phyloP scores from a whole-genome alignment of 2,329 filamentous ascomycete genomes.

The Ophiocordyceps unilateralis region DNA sequence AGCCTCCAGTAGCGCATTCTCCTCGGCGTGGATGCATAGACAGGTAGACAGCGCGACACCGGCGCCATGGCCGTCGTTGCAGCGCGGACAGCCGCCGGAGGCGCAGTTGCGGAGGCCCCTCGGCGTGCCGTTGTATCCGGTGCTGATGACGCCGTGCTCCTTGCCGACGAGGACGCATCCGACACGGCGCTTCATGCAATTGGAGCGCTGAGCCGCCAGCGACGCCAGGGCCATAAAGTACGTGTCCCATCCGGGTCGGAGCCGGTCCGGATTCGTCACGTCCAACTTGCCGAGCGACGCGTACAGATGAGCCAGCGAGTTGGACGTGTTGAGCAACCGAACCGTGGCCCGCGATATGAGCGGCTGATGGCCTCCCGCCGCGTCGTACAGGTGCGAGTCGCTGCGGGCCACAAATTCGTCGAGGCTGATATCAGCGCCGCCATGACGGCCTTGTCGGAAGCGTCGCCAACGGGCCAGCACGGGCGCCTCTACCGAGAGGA shows the following conservation, averaged over 20 bases:
- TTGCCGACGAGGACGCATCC: slow-evolving; percentile 77
- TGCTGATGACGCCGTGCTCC: slow-evolving; percentile 75
- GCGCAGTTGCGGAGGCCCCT: slow-evolving; percentile 77
- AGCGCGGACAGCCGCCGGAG: slow-evolving; percentile 77
- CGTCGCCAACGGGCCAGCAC: slow-evolving; percentile 70
- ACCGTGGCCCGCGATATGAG: slow-evolving; percentile 70
- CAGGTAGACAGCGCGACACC: slow-evolving; percentile 72
- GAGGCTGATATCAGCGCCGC: slow-evolving; percentile 23
- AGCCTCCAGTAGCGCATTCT: slow-evolving; percentile 90
- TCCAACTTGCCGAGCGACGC: slow-evolving; percentile 56
- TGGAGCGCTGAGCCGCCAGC: slow-evolving; percentile 74
- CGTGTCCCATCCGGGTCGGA: slow-evolving; percentile 84
- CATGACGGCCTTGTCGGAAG: slow-evolving; percentile 31
- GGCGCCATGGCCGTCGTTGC: slow-evolving; percentile 55
- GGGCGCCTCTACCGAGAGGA: slow-evolving; percentile 83
- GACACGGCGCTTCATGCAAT: slow-evolving; percentile 96
- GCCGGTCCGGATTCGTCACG: slow-evolving; percentile 58
- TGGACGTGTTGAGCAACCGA: slow-evolving; percentile 71
- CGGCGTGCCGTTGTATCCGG: slow-evolving; percentile 96
- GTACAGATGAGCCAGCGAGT: slow-evolving; percentile 54
- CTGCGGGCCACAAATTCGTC: slow-evolving; percentile 39
- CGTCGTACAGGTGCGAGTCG: slow-evolving; percentile 62
- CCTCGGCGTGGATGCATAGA: slow-evolving; percentile 92
- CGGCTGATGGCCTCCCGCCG: slow-evolving; percentile 46
- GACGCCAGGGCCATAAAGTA: slow-evolving; percentile 98